These are phyloP conservation scores for Ophiognomonia clavigignenti-juglandacearum DNA, from an alignment of 2,329 filamentous ascomycete genomes.

Conservation along the genomic window DNA sequence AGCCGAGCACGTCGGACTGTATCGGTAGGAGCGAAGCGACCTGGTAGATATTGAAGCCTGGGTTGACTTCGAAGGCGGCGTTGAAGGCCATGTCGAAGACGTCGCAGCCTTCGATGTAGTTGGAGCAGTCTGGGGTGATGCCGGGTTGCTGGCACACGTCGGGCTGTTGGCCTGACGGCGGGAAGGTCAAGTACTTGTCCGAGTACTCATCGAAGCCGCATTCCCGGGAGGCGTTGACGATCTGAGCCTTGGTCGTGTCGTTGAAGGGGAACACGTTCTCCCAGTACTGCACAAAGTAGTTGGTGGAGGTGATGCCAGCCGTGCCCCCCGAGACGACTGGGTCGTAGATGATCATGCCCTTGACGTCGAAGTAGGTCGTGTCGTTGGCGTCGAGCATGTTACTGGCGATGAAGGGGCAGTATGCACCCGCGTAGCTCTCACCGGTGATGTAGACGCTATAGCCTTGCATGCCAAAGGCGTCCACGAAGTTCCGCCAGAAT, in stretches of 20 bases:
- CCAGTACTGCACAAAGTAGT: neutral
- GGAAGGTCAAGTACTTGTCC: conserved; percentile 59
- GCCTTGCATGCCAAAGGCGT: conserved; percentile 63
- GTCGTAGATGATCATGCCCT: neutral
- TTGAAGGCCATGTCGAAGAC: conserved; percentile 48
- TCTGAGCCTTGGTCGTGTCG: conserved; percentile 45
- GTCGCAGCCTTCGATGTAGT: conserved; percentile 43
- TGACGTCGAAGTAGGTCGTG: conserved; percentile 38
- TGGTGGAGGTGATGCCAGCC: too few relatives aligned
- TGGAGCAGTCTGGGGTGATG: conserved; percentile 27
- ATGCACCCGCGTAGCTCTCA: conserved; percentile 65
- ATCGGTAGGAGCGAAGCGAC: conserved; percentile 51
- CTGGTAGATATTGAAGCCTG: conserved; percentile 61
- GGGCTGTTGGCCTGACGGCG: conserved; percentile 56
- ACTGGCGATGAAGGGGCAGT: conserved; percentile 67
- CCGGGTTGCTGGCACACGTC: conserved; percentile 31
- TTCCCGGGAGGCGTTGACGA: conserved; percentile 45
- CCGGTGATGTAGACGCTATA: conserved; percentile 70
- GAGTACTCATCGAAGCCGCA: conserved; percentile 62
- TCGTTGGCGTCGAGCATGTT: conserved; percentile 67
- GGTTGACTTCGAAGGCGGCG: conserved; percentile 54
- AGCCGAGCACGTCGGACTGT: conserved; percentile 13
- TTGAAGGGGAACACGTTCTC: conserved; percentile 56
- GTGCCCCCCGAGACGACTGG: too few relatives aligned
- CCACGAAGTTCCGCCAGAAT: conserved; percentile 74